Conservation (phyloP, 441 rosid species). For the Aquilaria agallochum region DNA sequence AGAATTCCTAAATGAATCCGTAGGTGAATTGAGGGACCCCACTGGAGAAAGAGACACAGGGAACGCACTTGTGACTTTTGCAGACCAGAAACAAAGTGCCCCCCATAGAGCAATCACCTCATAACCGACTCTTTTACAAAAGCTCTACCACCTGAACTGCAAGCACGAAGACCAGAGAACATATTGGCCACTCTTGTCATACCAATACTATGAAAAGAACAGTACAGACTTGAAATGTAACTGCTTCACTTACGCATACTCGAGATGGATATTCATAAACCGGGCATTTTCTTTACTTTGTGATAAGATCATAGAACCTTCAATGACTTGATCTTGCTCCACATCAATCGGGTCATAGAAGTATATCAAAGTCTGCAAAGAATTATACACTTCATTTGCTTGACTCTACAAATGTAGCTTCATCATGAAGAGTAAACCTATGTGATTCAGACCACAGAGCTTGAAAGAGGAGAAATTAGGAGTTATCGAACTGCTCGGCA, state of each 20-base stretch:
- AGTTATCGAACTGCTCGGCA: no score
- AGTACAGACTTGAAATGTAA: conserved; percentile 6
- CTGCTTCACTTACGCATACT: conserved; percentile 59
- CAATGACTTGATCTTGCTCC: conserved; percentile 89
- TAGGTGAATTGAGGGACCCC: conserved; percentile 9
- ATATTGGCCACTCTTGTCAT: conserved; percentile 5
- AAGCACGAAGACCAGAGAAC: conserved; percentile 15
- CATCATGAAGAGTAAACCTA: no score
- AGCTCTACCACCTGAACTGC: conserved; percentile 90
- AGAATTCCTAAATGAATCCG: background rate
- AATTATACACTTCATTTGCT: background rate
- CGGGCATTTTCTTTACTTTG: conserved; percentile 92
- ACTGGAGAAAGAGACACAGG: conserved; percentile 1
- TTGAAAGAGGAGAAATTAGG: no score
- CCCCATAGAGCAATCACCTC: conserved; percentile 39
- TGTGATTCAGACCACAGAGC: no score
- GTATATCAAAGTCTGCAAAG: conserved; percentile 86
- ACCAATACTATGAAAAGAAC: conserved; percentile 1
- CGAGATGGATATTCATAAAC: conserved; percentile 95
- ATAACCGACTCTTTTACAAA: conserved; percentile 84
- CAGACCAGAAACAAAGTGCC: conserved; percentile 4
- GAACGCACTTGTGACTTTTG: conserved; percentile 6
- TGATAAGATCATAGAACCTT: conserved; percentile 76
- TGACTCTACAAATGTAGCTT: no score
- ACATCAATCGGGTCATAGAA: conserved; percentile 89